These are phyloP conservation scores for Primulina eburnea DNA, from an alignment of 257 asterid genomes.

Conservation along the genomic window DNA sequence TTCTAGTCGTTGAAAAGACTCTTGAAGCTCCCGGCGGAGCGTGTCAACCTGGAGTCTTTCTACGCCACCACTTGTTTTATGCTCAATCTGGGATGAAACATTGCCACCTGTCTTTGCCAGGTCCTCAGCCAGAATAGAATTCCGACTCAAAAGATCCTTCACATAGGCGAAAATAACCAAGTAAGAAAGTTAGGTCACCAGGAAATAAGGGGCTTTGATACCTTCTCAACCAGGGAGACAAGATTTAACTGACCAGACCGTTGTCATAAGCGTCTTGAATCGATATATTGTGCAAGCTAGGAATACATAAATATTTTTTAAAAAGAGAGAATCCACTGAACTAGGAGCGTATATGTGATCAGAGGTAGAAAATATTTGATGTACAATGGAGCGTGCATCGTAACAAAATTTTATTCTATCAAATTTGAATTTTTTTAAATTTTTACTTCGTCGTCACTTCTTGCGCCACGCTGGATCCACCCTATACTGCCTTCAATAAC, in stretches of 20 bases:
- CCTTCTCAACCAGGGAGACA: neutral
- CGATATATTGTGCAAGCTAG: neutral
- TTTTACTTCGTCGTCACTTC: neutral
- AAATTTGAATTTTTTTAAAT: too few relatives aligned
- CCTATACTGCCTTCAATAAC: neutral
- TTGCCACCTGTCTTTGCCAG: conserved; percentile 61
- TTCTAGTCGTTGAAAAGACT: conserved; percentile 59
- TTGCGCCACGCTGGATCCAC: neutral
- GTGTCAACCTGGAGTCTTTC: conserved; percentile 72
- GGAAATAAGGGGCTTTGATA: conserved; percentile 5
- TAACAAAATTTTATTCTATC: too few relatives aligned
- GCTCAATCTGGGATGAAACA: conserved; percentile 51
- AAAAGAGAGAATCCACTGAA: neutral
- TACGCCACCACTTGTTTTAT: conserved; percentile 45
- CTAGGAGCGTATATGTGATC: neutral
- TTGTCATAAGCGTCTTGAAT: neutral
- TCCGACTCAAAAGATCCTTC: conserved; percentile 83
- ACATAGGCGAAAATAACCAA: neutral
- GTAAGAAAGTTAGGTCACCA: neutral
- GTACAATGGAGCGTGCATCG: neutral
- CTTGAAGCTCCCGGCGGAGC: conserved; percentile 67
- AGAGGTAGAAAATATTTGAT: neutral
- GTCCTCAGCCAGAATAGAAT: conserved; percentile 79
- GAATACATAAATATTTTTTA: too few relatives aligned
- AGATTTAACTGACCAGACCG: neutral